These are phyloP conservation scores for Erodium moschatum DNA, from an alignment of 441 rosid species.

Conservation along the genomic window DNA sequence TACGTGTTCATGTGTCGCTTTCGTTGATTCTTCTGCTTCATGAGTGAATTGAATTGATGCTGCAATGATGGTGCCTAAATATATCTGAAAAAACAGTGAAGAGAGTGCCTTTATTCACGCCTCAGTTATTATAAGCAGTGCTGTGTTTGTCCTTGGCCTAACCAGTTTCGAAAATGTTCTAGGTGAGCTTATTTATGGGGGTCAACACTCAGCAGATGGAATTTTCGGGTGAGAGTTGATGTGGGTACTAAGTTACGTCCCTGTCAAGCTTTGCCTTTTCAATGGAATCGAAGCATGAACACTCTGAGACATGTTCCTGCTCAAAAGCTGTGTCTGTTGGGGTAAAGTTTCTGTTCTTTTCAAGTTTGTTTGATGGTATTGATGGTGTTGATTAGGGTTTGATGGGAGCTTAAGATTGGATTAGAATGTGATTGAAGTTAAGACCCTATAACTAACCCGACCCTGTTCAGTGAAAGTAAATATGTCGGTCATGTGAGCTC, in stretches of 20 bases:
- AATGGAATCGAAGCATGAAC: not conserved
- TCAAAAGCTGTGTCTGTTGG: not conserved
- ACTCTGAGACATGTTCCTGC: not conserved
- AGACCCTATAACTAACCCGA: not conserved
- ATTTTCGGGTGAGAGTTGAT: not conserved
- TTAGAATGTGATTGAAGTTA: not conserved
- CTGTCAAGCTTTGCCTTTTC: not conserved
- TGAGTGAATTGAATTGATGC: not conserved
- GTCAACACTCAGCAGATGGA: not conserved
- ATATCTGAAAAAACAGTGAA: not conserved
- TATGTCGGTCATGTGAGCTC: not conserved
- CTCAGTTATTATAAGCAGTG: not conserved
- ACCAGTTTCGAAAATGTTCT: not conserved
- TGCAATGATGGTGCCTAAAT: not conserved
- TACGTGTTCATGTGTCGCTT: not conserved
- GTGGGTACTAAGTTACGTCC: not conserved
- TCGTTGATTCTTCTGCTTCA: not conserved
- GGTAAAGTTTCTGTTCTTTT: conserved; percentile 1
- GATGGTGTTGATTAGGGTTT: not conserved
- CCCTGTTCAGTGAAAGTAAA: not conserved
- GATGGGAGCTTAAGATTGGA: not conserved
- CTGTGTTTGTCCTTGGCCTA: not conserved
- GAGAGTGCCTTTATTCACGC: not conserved
- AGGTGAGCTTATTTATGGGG: not conserved
- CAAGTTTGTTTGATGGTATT: not conserved